Conservation (phyloP, 352 stramenopile species). For the Phytophthora megakarya region DNA sequence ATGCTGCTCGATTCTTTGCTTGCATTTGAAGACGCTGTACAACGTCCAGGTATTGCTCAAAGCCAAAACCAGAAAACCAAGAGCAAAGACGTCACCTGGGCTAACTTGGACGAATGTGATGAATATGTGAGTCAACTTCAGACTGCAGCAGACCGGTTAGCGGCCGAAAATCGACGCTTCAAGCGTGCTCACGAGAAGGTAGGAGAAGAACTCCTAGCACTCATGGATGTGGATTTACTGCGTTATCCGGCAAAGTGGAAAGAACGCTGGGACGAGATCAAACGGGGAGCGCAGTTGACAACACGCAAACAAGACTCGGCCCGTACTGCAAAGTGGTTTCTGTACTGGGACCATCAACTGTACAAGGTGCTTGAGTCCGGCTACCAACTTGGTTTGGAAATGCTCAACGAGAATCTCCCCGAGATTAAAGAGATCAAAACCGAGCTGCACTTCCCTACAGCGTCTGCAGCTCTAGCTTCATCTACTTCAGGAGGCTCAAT, state of each 20-base stretch:
- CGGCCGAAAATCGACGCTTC: constrained; percentile 89
- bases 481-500: constrained; percentile 25
- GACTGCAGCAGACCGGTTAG: constrained; percentile 86
- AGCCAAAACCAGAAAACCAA: constrained; percentile 47
- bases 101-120: constrained; percentile 91
- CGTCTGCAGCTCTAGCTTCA: constrained; percentile 9
- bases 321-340: constrained; percentile 90
- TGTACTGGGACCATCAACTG: constrained; percentile 95
- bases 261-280: constrained; percentile 83
- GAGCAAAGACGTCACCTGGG: constrained; percentile 88
- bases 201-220: constrained; percentile 70
- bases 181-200: constrained; percentile 89
- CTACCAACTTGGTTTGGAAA: constrained; percentile 94
- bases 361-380: constrained; percentile 95
- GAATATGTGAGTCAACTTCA: constrained; percentile 94
- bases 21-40: constrained; percentile 89
- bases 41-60: constrained; percentile 59
- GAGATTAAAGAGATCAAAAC: constrained; percentile 90
- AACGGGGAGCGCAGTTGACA: constrained; percentile 64
- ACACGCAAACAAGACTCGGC: constrained; percentile 81
- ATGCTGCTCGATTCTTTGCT: constrained; percentile 94
- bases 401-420: constrained; percentile 92
- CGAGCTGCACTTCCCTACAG: constrained; percentile 67
- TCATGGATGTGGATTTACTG: constrained; percentile 93
- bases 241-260: constrained; percentile 89